These are phyloP conservation scores for Calonectria pseudoreteaudii DNA, from an alignment of 2,329 filamentous ascomycete genomes.

Conservation along the genomic window DNA sequence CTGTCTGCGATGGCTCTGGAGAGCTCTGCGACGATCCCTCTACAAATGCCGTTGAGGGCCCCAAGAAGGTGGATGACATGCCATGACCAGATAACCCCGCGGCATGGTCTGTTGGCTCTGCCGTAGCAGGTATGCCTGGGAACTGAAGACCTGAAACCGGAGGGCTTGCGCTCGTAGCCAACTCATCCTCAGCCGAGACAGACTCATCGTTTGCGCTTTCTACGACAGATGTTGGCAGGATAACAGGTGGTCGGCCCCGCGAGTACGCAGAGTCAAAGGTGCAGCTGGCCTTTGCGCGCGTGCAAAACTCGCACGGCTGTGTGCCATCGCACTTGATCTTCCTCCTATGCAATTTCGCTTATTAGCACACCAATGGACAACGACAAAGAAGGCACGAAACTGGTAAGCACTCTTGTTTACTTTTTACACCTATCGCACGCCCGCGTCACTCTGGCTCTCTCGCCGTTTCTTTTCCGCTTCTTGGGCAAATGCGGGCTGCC, in stretches of 20 bases:
- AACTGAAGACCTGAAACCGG: slow-evolving; percentile 18
- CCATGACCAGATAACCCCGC: slow-evolving; percentile 18
- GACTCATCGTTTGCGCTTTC: slow-evolving; percentile 16
- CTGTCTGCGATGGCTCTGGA: slow-evolving; percentile 46
- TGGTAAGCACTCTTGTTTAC: slow-evolving; percentile 18
- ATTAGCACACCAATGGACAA: slow-evolving; percentile 20
- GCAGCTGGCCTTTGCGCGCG: slow-evolving; percentile 32
- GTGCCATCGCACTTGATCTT: slow-evolving; percentile 43
- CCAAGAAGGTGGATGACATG: slow-evolving; percentile 23
- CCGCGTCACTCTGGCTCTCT: slow-evolving; percentile 40
- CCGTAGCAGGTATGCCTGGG: not conserved
- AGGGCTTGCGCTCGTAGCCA: not conserved
- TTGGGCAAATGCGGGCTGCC: slow-evolving; percentile 16
- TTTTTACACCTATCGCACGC: slow-evolving; percentile 44
- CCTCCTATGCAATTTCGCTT: slow-evolving; percentile 21
- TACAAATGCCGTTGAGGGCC: not conserved
- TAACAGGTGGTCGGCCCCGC: slow-evolving; percentile 37
- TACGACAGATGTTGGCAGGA: slow-evolving; percentile 28
- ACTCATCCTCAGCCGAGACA: slow-evolving; percentile 1
- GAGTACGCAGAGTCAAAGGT: slow-evolving; percentile 43
- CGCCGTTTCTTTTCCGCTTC: slow-evolving; percentile 40
- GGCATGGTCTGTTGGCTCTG: not conserved
- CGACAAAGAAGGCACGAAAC: not conserved
- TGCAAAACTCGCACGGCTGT: slow-evolving; percentile 41
- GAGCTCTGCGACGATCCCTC: slow-evolving; percentile 37